Conservation (phyloP, 768 basidiomycete species). For the Podaxis rugospora region DNA sequence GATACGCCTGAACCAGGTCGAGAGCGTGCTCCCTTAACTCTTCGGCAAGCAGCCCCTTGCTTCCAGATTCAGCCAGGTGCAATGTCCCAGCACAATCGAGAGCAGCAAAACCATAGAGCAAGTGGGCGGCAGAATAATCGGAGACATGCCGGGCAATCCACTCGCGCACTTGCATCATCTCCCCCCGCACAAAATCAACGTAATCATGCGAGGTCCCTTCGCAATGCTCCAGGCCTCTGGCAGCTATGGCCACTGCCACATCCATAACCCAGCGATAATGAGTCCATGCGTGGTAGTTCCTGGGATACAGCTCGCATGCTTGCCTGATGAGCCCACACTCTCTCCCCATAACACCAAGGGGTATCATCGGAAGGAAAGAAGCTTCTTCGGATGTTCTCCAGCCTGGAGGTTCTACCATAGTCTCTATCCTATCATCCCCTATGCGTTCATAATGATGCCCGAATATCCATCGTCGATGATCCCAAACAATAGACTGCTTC, state of each 20-base stretch:
- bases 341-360: constrained; percentile 28
- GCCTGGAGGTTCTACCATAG: constrained; percentile 4
- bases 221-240: constrained; percentile 14
- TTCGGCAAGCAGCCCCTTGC: constrained; percentile 8
- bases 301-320: constrained; percentile 59
- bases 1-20: constrained; percentile 45
- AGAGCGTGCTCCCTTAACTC: constrained; percentile 37
- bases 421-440: neutral
- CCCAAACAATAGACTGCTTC: constrained; percentile 68
- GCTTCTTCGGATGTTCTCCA: constrained; percentile 24
- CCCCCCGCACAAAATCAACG: constrained; percentile 31
- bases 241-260: constrained; percentile 20
- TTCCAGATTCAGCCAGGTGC: neutral
- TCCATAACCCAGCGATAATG: constrained; percentile 52
- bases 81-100: constrained; percentile 18
- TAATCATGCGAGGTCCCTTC: constrained; percentile 17
- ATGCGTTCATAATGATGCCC: constrained; percentile 23
- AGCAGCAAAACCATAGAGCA: constrained; percentile 32
- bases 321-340: constrained; percentile 46
- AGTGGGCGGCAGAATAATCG: constrained; percentile 63
- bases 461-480: constrained; percentile 67
- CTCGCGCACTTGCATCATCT: constrained; percentile 29
- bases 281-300: constrained; percentile 74
- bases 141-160: constrained; percentile 67
- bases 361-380: constrained; percentile 28